Percentiles rank a stretch among this genome's conserved stretches.
Evolutionary conservation across 352 stramenopile species (phyloP).

Genomic region (Globisporangium polare): DNA sequence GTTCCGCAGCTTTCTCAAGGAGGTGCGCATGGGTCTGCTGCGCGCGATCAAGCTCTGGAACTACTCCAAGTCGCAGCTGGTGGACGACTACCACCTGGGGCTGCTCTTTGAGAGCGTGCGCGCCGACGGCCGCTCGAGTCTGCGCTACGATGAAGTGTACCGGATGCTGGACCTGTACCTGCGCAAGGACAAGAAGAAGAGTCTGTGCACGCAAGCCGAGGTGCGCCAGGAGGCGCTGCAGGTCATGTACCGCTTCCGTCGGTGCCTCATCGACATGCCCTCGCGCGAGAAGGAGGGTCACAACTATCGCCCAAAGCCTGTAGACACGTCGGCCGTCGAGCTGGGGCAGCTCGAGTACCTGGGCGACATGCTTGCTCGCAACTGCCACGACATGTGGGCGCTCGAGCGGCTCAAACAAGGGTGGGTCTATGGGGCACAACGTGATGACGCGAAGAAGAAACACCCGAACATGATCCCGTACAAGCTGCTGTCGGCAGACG

Average conservation of each 20-base stretch:
- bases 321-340: conserved; percentile 74
- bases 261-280: conserved; percentile 86
- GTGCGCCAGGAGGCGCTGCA: conserved; percentile 72
- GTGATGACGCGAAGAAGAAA: conserved; percentile 67
- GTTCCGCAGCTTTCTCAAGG: conserved; percentile 60
- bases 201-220: conserved; percentile 62
- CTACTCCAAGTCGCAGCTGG: conserved; percentile 69
- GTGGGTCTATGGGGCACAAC: conserved; percentile 66
- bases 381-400: conserved; percentile 86
- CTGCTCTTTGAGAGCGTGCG: conserved; percentile 77
- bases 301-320: conserved; percentile 83
- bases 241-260: conserved; percentile 89
- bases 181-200: conserved; percentile 71
- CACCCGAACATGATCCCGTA: conserved; percentile 85
- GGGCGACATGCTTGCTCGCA: conserved; percentile 73
- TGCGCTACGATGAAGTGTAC: conserved; percentile 84
- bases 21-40: conserved; percentile 64
- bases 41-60: conserved; percentile 84
- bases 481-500: conserved; percentile 69
- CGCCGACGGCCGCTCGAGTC: conserved; percentile 60
- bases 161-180: conserved; percentile 83
- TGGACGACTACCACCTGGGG: conserved; percentile 81
- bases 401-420: conserved; percentile 83
- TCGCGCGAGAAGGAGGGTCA: conserved; percentile 86
- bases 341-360: conserved; percentile 69